Evolutionary conservation across 176 grass and related monocot species (phyloP), one percentile per base, ranked within the genome.

Genomic region (Oryza nivara): DNA sequence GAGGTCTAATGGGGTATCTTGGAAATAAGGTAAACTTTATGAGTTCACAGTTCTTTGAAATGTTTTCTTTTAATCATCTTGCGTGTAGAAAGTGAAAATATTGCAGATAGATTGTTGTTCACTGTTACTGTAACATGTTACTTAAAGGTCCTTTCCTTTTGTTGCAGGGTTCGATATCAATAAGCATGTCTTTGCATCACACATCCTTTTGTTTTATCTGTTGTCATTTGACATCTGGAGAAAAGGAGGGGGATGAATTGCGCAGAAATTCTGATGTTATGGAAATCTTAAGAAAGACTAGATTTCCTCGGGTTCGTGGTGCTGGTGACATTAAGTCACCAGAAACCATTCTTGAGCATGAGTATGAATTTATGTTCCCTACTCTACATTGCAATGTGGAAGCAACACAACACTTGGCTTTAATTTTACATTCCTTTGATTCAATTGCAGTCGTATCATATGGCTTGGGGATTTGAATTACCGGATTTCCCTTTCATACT

Each of bases 391-490:
- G 8, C 40, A 74, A 68, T 83, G 26, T 71, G 0, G 51, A 65
- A 38, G 63, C 34, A 60, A 67, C 25, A 52, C 1, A 49, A 74
- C 76, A 76, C 0, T 67, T 73, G 2, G 16, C 19, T 30, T 72
- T 77, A 69, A 71, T 36, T 63, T 43, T 25, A 40, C 38, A 23
- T 40, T 43, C 41, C 6, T 41, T 80, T 65, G 4, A 7, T 80
- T 43, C 40, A 67, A 13, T 82, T 79, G 82, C 92, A 98, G 96
- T 75, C 91, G 93, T 13, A 86, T 98, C 67, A 88, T 98, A 92
- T 98, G 96, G 96, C 96, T 98, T 83, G 96, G 96, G 70, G 96
- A 98, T 85, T 90, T 98, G 87, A 98, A 98, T 90, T 98, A 98
- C 83, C 89, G 96, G 70, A 93, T 98, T 75, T 85, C 96, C 49